Conservation (phyloP, 495 filamentous ascomycete species). For the Friedmanniomyces simplex region DNA sequence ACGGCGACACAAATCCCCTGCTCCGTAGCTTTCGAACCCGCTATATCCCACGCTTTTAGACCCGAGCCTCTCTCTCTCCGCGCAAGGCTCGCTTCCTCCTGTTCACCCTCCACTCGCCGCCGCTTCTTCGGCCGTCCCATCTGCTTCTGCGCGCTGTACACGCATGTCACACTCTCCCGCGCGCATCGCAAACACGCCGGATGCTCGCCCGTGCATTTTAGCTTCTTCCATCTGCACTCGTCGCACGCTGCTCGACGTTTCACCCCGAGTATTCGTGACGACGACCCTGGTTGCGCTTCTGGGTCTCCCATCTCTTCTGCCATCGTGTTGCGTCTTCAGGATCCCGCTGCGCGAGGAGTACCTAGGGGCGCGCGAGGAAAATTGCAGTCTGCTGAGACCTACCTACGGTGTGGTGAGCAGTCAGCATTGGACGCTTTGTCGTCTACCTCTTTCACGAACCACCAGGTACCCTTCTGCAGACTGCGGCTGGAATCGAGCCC, state of each 20-base stretch:
- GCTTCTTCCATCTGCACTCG: slow-evolving; percentile 24
- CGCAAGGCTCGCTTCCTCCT: not conserved
- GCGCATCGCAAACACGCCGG: slow-evolving; percentile 26
- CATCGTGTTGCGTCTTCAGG: too few relatives aligned
- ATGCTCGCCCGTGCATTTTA: slow-evolving; percentile 28
- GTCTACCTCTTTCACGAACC: too few relatives aligned
- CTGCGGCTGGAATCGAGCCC: too few relatives aligned
- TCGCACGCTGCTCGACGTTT: slow-evolving; percentile 3
- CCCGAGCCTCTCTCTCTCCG: not conserved
- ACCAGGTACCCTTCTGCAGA: too few relatives aligned
- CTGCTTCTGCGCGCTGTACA: slow-evolving; percentile 26
- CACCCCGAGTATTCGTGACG: not conserved
- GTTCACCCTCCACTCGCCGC: not conserved
- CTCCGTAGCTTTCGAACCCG: not conserved
- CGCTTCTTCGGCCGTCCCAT: slow-evolving; percentile 14
- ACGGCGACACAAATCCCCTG: not conserved
- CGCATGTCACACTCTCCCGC: slow-evolving; percentile 25
- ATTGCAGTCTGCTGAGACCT: too few relatives aligned
- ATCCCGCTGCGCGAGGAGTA: too few relatives aligned
- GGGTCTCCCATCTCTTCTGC: too few relatives aligned
- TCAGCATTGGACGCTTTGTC: too few relatives aligned
- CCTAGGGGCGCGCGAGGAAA: too few relatives aligned
- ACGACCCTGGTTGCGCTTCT: too few relatives aligned
- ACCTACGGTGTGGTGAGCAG: too few relatives aligned
- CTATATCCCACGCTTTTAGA: not conserved